Base-by-base conservation (phyloP, 495 filamentous ascomycete genomes). In the Melanomma pulvis-pyrius region DNA sequence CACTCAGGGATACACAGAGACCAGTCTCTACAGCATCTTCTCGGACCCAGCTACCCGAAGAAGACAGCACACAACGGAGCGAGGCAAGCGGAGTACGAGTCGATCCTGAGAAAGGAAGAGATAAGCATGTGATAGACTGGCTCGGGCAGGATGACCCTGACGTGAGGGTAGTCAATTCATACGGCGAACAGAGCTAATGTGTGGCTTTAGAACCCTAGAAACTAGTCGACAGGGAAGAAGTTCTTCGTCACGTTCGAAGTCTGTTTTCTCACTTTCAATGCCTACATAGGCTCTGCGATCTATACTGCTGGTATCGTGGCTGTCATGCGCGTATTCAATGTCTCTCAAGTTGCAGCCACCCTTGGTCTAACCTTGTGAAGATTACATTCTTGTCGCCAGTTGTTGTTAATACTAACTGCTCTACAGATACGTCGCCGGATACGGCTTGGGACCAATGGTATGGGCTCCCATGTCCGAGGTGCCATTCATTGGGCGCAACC, bases 391-490 rank as follows among this genome's bases (percentile, higher is more conserved):
- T 49, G 24, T 13, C n/a, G 15, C n/a, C 24, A n/a, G 7, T 8
- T 21, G n/a, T 5, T 49, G 7, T 7, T 21, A 49, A 19, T n/a
- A 30, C 47, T 50, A 22, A 50, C 47, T n/a, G n/a, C 47, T 19
- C 8, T 21, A 4, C 26, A 59, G 56, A 47, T 61, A 61, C 46
- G 54, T 63, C 21, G 62, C 62, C 3, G 62, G 62, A 8, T 65
- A 65, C 22, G 62, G 62, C 17, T 26, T 59, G 6, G 62, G 63
- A 17, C 58, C 65, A 6, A 60, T 84, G 73, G 36, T 84, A 5
- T 84, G 78, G 75, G 74, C 78, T 0, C 83, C 83, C 0, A 73
- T 86, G 54, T 77, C 73, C 30, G 82, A 85, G 56, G 75, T 86
- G 15, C 82, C 83, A 0, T 44, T 72, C 5, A 72, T 86, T 24